A percentile compares a stretch with the other conserved stretches of the same genome.
Conservation (phyloP, 495 filamentous ascomycete species). For the Aspergillus saccharolyticus region DNA sequence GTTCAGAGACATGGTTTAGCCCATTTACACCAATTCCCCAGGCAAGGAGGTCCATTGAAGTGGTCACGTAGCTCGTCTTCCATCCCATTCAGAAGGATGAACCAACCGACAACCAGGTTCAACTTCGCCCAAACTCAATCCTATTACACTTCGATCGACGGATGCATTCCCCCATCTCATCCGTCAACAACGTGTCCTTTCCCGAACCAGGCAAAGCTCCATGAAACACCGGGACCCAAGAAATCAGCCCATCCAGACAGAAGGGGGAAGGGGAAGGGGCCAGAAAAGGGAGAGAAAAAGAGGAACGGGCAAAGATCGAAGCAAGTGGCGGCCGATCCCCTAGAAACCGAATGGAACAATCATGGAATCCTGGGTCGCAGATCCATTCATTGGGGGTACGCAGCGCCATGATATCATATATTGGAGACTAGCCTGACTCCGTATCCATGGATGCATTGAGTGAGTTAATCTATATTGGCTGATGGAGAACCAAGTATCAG, state of each 20-base stretch:
- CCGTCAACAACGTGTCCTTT: constrained; percentile 6
- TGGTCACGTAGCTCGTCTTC: neutral
- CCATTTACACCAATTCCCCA: neutral
- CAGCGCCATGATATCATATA: neutral
- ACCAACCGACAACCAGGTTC: neutral
- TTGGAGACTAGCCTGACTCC: neutral
- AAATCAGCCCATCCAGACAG: constrained; percentile 1
- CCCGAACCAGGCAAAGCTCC: neutral
- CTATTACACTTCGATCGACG: neutral
- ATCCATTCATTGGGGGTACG: neutral
- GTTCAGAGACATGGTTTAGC: neutral
- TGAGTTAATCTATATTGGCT: constrained; percentile 11
- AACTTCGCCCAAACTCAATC: neutral
- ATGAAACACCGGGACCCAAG: neutral
- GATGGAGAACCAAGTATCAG: neutral
- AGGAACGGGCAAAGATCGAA: neutral
- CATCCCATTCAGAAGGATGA: neutral
- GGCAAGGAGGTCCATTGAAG: neutral
- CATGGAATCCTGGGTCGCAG: neutral
- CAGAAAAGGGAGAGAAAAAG: neutral
- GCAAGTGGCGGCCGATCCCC: neutral
- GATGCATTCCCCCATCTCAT: neutral
- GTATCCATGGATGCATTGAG: constrained; percentile 12
- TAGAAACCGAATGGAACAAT: neutral
- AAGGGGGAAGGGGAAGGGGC: neutral